phyloP scores from a whole-genome alignment of 2,329 filamentous ascomycete species.

The Fusarium sp. region DNA sequence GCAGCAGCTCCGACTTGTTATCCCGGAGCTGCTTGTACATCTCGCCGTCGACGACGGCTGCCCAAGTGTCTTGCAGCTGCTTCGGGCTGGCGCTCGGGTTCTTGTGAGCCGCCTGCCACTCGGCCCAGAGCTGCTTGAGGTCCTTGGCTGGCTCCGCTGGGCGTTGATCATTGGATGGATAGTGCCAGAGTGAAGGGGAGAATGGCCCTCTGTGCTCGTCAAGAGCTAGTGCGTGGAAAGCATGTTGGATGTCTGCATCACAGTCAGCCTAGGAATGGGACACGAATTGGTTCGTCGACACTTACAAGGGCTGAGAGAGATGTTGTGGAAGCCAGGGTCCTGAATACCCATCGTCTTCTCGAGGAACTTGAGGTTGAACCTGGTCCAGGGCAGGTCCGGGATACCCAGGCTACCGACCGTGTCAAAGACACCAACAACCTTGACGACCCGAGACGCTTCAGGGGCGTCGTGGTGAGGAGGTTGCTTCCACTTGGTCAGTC shows the following conservation, averaged over 20 bases:
- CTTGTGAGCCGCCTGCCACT: constrained; percentile 16
- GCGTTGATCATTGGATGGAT: constrained; percentile 14
- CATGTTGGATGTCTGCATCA: constrained; percentile 56
- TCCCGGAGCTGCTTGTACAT: constrained; percentile 27
- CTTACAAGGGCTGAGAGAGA: constrained; percentile 40
- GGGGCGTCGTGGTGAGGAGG: constrained; percentile 37
- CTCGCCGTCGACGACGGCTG: constrained; percentile 29
- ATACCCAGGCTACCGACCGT: constrained; percentile 41
- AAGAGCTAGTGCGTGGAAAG: constrained; percentile 65
- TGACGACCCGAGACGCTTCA: constrained; percentile 31
- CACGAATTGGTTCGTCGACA: not conserved
- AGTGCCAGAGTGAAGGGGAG: constrained; percentile 45
- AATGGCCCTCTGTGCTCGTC: constrained; percentile 59
- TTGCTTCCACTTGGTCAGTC: constrained; percentile 25
- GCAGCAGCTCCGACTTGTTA: constrained; percentile 31
- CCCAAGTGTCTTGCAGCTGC: constrained; percentile 24
- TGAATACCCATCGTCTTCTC: constrained; percentile 29
- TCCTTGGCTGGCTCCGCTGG: constrained; percentile 11
- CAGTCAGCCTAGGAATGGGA: constrained; percentile 9
- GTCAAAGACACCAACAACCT: constrained; percentile 40
- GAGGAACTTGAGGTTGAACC: constrained; percentile 35
- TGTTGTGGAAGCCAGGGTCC: constrained; percentile 39
- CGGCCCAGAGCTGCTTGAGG: constrained; percentile 19
- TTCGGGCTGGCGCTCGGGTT: constrained; percentile 11
- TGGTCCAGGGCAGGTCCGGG: constrained; percentile 38